Evolutionary conservation across 768 basidiomycete genomes (phyloP), one percentile per base, ranked within the genome.

Genomic region (Asterophora lycoperdoides): DNA sequence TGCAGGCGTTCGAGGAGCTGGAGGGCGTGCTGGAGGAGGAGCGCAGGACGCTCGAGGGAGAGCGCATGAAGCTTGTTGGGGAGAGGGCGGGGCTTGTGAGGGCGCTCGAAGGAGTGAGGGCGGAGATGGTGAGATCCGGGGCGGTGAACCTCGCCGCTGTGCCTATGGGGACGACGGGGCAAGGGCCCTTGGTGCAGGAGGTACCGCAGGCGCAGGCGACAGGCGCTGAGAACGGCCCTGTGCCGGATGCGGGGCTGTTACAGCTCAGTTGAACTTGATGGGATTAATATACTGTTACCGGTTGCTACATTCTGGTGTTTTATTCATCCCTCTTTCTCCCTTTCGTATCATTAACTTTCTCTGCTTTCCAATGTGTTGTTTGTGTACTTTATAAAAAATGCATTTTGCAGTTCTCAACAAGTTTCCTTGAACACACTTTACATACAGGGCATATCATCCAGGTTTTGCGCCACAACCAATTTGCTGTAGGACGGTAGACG

Each of bases 11-110:
- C 60, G 96, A 97, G 64, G 86, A 91, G 65, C 73, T 99, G 49
- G 96, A 99, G 64, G 86, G 89, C 41, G 71, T 93, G 8, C 72
- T 99, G 44, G 96, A 98, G 64, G 86, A 91, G 44, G 96, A 99
- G 67, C 78, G 93, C 48, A 79, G 86, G 53, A 74, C 80, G 30
- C 68, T 99, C 37, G 96, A 99, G 73, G 81, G 83, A 40, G 83
- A 87, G 17, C 78, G 89, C 46, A 75, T 90, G 68, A 77, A 82
- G 33, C 70, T 98, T 35, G 81, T 90, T 46, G 84, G 77, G 58
- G 95, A 98, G 62, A 78, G 92, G 44, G 64, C 84, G 44, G 78
- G 77, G 35, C 59, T 92, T 46, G 85, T 82, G 67, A 82, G 78
- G 63, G 77, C 83, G 74, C 64, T 92, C 41, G 89, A 92, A 35